Percentiles rank a stretch among this genome's conserved stretches.
Evolutionary conservation across 257 asterid species (phyloP).

Genomic region (Solanum gandarillasii): DNA sequence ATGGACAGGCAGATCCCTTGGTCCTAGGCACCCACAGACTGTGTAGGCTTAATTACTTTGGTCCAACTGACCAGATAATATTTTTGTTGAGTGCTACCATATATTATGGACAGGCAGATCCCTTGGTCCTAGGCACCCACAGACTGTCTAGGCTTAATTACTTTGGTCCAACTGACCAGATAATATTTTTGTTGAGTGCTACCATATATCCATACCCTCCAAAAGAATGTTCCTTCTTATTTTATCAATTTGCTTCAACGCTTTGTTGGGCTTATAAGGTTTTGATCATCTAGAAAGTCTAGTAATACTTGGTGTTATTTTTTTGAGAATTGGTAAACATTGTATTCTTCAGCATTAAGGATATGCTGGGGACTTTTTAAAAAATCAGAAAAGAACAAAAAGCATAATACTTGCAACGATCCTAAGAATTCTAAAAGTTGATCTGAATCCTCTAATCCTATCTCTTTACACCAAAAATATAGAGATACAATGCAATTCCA

Average conservation of each 20-base stretch:
- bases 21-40: neutral
- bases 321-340: no score
- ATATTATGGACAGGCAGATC: neutral
- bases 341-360: no score
- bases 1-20: neutral
- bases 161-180: neutral
- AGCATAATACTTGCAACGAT: no score
- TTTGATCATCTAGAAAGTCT: neutral
- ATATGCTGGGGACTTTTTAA: no score
- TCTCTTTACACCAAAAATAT: no score
- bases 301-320: neutral
- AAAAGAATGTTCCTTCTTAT: neutral
- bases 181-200: neutral
- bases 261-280: neutral
- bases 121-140: neutral
- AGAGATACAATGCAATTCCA: no score
- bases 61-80: neutral
- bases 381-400: no score
- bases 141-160: neutral
- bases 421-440: no score
- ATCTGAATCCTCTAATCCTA: no score
- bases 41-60: neutral
- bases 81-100: neutral
- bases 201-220: neutral
- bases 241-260: neutral